phyloP scores from a whole-genome alignment of 2,329 filamentous ascomycete species.

The Penicillium palitans region DNA sequence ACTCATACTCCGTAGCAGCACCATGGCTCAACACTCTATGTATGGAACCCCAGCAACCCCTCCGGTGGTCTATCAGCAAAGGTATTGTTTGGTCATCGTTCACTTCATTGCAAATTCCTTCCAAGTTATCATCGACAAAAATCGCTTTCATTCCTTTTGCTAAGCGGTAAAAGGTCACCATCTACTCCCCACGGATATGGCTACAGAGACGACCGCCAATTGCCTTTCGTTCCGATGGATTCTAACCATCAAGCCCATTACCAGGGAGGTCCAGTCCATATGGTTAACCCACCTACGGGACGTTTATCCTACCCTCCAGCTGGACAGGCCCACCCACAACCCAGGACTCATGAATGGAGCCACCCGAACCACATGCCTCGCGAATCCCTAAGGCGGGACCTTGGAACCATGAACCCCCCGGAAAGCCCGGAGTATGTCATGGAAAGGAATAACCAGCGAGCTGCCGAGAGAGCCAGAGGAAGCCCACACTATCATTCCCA shows the following conservation, averaged over 20 bases:
- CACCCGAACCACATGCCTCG: slow-evolving; percentile 32
- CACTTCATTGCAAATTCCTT: slow-evolving; percentile 11
- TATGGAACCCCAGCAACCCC: slow-evolving; percentile 31
- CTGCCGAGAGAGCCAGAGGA: slow-evolving; percentile 34
- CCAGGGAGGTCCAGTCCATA: slow-evolving; percentile 29
- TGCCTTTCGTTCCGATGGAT: slow-evolving; percentile 29
- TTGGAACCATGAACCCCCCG: slow-evolving; percentile 32
- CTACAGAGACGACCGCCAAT: slow-evolving; percentile 31
- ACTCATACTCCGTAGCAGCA: slow-evolving; percentile 31
- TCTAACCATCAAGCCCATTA: slow-evolving; percentile 36
- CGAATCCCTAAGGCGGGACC: slow-evolving; percentile 36
- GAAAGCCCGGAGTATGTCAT: slow-evolving; percentile 40
- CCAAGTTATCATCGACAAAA: slow-evolving; percentile 11
- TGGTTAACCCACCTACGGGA: slow-evolving; percentile 30
- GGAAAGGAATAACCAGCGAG: slow-evolving; percentile 37
- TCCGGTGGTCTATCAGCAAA: slow-evolving; percentile 41
- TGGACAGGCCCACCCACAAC: slow-evolving; percentile 31
- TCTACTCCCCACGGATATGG: slow-evolving; percentile 31
- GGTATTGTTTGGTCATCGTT: slow-evolving; percentile 29
- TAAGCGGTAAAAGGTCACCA: slow-evolving; percentile 36
- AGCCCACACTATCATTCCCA: slow-evolving; percentile 49
- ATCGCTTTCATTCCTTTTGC: slow-evolving; percentile 16
- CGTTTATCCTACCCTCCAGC: slow-evolving; percentile 35
- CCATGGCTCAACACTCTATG: slow-evolving; percentile 34
- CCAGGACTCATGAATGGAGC: slow-evolving; percentile 38